These are phyloP conservation scores for Nannizzia gypsea DNA, from an alignment of 2,329 filamentous ascomycete species.

Conservation along the genomic window DNA sequence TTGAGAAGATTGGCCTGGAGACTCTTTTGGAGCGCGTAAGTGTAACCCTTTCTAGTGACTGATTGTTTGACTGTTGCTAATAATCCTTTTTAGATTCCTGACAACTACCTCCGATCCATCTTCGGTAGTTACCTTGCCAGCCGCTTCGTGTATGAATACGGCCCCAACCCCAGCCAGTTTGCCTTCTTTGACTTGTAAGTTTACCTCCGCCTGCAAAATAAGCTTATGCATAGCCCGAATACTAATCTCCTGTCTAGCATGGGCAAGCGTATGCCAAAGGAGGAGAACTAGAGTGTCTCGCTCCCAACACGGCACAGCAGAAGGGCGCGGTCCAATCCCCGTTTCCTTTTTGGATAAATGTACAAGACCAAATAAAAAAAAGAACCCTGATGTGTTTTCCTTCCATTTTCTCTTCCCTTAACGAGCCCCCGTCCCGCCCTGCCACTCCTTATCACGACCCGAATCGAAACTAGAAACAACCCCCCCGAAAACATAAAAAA, in stretches of 20 bases:
- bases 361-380: conserved; percentile 1
- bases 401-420: neutral
- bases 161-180: conserved; percentile 86
- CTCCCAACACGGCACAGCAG: neutral
- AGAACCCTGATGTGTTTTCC: neutral
- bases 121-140: conserved; percentile 93
- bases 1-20: conserved; percentile 83
- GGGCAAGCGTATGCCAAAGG: conserved; percentile 13
- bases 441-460: neutral
- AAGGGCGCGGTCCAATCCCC: neutral
- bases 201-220: neutral
- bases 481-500: neutral
- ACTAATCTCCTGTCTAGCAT: conserved; percentile 6
- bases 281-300: conserved; percentile 8
- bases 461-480: neutral
- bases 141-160: conserved; percentile 92
- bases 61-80: conserved; percentile 24
- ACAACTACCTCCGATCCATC: conserved; percentile 84
- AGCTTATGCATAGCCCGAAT: neutral
- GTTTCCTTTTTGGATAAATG: neutral
- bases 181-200: conserved; percentile 97
- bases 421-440: neutral
- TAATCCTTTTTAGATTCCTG: conserved; percentile 51
- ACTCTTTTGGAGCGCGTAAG: conserved; percentile 68
- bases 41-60: conserved; percentile 14